These are phyloP conservation scores for Nicotiana rustica DNA, from an alignment of 305 asterid genomes.

Conservation along the genomic window DNA sequence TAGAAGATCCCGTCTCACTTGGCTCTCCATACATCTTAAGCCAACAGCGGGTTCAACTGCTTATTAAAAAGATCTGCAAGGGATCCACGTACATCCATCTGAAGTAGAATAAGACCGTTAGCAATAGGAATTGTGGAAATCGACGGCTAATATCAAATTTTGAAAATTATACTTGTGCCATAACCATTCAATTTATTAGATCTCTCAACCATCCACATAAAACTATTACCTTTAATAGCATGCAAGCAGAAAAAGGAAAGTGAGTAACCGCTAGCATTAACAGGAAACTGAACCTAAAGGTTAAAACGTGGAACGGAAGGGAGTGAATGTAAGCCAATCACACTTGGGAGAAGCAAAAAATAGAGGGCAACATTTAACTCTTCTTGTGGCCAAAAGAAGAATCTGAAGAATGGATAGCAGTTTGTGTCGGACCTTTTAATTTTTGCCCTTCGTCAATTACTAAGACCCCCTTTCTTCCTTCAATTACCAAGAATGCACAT, in stretches of 20 bases:
- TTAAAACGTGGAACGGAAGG: neutral
- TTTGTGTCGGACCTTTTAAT: neutral
- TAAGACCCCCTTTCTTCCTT: neutral
- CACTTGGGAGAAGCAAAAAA: neutral
- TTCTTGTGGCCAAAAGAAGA: neutral
- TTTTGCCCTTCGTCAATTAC: neutral
- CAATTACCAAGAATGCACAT: neutral
- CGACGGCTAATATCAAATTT: neutral
- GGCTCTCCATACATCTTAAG: constrained; percentile 36
- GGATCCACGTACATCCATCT: constrained; percentile 96
- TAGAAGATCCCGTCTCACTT: constrained; percentile 15
- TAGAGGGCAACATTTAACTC: neutral
- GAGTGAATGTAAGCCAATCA: neutral
- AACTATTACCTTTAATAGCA: neutral
- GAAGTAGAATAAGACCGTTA: constrained; percentile 35
- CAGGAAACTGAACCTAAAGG: neutral
- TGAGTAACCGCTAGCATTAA: neutral
- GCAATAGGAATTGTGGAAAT: constrained; percentile 18
- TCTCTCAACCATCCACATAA: neutral
- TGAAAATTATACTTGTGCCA: constrained; percentile 18
- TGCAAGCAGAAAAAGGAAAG: neutral
- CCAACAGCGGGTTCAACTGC: constrained; percentile 71
- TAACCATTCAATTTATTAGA: neutral
- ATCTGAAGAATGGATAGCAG: neutral
- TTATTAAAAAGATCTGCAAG: constrained; percentile 77